Evolutionary conservation across 371 early-diverging fungal species (phyloP).

Genomic region (Entomophthora muscae): DNA sequence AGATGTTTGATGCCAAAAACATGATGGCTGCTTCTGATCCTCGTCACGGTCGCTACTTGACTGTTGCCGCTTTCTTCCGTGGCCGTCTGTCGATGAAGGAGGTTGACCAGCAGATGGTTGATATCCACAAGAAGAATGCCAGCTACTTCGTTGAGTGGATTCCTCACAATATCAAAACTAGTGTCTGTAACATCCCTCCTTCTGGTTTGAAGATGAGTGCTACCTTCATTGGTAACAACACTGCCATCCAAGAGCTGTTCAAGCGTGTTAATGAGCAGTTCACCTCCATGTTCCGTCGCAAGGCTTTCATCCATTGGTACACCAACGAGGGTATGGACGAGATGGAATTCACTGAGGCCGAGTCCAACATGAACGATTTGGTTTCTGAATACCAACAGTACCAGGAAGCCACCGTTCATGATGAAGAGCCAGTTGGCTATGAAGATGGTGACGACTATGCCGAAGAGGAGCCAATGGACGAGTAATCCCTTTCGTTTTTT

Average conservation of each 20-base stretch:
- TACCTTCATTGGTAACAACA: slow-evolving; percentile 98
- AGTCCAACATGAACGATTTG: slow-evolving; percentile 91
- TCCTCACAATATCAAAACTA: slow-evolving; percentile 98
- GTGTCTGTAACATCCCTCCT: slow-evolving; percentile 96
- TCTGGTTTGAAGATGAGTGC: slow-evolving; percentile 97
- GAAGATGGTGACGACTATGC: slow-evolving; percentile 40
- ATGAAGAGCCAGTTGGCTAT: slow-evolving; percentile 38
- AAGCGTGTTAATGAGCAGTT: slow-evolving; percentile 95
- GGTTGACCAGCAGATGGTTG: slow-evolving; percentile 98
- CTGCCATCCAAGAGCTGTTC: slow-evolving; percentile 97
- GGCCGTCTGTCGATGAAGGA: slow-evolving; percentile 97
- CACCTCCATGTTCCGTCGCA: slow-evolving; percentile 85
- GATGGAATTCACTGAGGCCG: slow-evolving; percentile 90
- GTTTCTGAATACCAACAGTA: slow-evolving; percentile 98
- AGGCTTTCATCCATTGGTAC: slow-evolving; percentile 97
- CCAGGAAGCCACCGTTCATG: slow-evolving; percentile 78
- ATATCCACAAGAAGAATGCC: slow-evolving; percentile 87
- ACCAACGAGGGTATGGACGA: slow-evolving; percentile 97
- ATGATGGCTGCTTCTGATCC: too few species aligned
- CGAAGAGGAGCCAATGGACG: slow-evolving; percentile 23
- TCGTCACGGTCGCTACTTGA: too few species aligned
- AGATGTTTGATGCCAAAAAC: too few species aligned
- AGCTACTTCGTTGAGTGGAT: slow-evolving; percentile 99
- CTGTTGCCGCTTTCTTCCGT: too few species aligned
- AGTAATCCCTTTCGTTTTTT: too few species aligned